Percentiles rank a stretch among this genome's conserved stretches.
phyloP scores from a whole-genome alignment of 257 asterid genomes.

The Leonotis leonurus region DNA sequence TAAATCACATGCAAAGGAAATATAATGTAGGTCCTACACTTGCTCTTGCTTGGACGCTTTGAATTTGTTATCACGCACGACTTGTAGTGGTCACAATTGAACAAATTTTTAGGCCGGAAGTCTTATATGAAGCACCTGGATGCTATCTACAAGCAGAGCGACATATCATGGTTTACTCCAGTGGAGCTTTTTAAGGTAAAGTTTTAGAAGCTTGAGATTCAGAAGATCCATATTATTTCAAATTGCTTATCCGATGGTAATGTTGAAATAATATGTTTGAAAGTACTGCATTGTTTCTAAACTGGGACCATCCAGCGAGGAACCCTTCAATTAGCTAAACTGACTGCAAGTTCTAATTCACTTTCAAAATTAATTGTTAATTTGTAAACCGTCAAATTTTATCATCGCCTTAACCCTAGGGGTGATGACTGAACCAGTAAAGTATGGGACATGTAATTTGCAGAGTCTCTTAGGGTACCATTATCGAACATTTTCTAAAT shows the following conservation, averaged over 20 bases:
- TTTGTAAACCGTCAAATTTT: neutral
- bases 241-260: neutral
- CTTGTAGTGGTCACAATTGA: neutral
- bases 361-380: neutral
- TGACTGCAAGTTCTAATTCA: neutral
- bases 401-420: neutral
- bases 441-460: neutral
- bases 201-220: neutral
- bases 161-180: conserved; percentile 94
- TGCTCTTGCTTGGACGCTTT: neutral
- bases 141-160: conserved; percentile 84
- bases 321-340: neutral
- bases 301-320: neutral
- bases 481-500: neutral
- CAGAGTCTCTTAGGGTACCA: neutral
- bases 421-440: neutral
- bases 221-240: neutral
- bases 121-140: conserved; percentile 76
- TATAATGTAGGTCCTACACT: neutral
- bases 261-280: conserved; percentile 2
- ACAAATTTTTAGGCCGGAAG: conserved; percentile 56
- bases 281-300: conserved; percentile 1
- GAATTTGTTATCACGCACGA: neutral
- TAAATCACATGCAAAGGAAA: neutral
- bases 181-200: conserved; percentile 94